Conservation (phyloP, 768 basidiomycete species). For the Mycena pura region DNA sequence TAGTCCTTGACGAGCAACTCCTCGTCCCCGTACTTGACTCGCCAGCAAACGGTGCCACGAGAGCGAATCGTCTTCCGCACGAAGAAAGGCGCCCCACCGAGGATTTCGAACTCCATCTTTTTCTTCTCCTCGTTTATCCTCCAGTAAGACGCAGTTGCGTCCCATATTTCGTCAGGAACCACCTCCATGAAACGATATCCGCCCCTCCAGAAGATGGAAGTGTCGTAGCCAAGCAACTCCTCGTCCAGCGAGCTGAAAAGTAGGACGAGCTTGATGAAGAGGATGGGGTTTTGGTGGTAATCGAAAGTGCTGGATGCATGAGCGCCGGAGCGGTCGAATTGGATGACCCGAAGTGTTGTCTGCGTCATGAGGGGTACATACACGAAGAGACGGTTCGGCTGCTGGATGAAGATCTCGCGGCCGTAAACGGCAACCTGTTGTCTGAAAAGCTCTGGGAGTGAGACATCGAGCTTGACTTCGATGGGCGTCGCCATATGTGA, state of each 20-base stretch:
- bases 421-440: slow-evolving; percentile 27
- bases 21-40: slow-evolving; percentile 1
- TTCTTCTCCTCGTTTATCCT: neutral
- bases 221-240: slow-evolving; percentile 29
- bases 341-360: slow-evolving; percentile 7
- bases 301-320: slow-evolving; percentile 17
- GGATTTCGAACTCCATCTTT: neutral
- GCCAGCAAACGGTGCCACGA: slow-evolving; percentile 33
- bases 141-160: neutral
- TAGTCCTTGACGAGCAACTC: slow-evolving; percentile 30
- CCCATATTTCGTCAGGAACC: neutral
- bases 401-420: slow-evolving; percentile 26
- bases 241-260: slow-evolving; percentile 26
- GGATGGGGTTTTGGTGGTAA: slow-evolving; percentile 22
- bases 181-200: slow-evolving; percentile 11
- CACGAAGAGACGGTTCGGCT: slow-evolving; percentile 29
- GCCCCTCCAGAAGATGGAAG: slow-evolving; percentile 27
- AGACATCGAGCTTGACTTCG: slow-evolving; percentile 18
- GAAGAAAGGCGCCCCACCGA: slow-evolving; percentile 8
- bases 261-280: slow-evolving; percentile 31
- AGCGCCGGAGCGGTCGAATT: slow-evolving; percentile 31
- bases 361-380: slow-evolving; percentile 27
- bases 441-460: neutral
- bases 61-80: slow-evolving; percentile 25
- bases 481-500: neutral